Conservation (phyloP, 345 rosid species). For the Syzygium aromaticum region DNA sequence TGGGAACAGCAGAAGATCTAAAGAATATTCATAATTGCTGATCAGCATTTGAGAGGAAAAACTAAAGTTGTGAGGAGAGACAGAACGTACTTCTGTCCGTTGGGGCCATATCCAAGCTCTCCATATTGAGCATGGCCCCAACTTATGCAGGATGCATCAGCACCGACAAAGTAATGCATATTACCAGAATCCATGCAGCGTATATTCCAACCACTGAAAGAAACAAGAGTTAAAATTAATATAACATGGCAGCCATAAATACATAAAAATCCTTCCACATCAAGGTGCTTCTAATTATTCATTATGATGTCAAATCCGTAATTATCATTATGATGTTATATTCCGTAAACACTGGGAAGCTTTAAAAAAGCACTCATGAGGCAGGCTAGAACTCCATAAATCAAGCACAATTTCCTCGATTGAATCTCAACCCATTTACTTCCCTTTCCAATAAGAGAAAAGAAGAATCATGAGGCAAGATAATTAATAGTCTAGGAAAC, state of each 20-base stretch:
- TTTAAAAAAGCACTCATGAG: neutral
- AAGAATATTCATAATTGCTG: neutral
- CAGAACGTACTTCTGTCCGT: conserved; percentile 68
- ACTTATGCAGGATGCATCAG: conserved; percentile 93
- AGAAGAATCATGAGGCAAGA: neutral
- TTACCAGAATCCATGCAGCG: conserved; percentile 98
- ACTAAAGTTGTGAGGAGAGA: neutral
- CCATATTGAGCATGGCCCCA: conserved; percentile 97
- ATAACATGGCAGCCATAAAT: neutral
- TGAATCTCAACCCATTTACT: neutral
- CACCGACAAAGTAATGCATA: conserved; percentile 98
- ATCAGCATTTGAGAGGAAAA: conserved; percentile 4
- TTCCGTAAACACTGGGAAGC: neutral
- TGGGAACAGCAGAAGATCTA: conserved; percentile 93
- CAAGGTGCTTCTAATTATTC: neutral
- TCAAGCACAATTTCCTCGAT: neutral
- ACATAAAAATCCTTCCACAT: neutral
- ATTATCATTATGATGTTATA: neutral
- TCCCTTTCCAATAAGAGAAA: neutral
- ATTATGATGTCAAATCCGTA: neutral
- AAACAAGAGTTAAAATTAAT: neutral
- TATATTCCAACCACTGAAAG: conserved; percentile 85
- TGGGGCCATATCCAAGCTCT: conserved; percentile 95
- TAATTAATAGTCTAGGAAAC: neutral
- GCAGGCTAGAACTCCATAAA: neutral